These are phyloP conservation scores for Picea sitchensis DNA, from an alignment of 75 land plant genomes.

Conservation along the genomic window DNA sequence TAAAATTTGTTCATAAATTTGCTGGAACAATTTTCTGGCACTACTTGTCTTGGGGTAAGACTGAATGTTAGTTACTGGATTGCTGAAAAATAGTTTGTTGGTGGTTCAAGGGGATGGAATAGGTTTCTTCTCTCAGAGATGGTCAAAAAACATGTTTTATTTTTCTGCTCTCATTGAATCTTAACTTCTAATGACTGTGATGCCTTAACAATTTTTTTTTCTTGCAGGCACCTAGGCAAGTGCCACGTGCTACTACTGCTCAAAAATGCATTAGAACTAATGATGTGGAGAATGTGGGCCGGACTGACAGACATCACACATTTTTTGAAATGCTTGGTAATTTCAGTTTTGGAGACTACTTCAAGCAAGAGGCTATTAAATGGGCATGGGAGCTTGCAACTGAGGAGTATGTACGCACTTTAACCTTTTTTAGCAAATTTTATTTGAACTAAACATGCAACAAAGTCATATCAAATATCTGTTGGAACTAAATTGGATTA, in stretches of 20 bases:
- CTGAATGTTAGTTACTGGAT: too few relatives aligned
- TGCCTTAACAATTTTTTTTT: background rate
- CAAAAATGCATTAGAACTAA: conserved; percentile 90
- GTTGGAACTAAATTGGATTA: background rate
- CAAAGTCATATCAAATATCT: too few relatives aligned
- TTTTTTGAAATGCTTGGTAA: conserved; percentile 99
- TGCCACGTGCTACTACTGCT: conserved; percentile 74
- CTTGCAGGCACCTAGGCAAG: conserved; percentile 58
- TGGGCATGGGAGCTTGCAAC: conserved; percentile 99
- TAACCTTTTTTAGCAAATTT: conserved; percentile 13
- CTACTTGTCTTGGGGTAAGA: too few relatives aligned
- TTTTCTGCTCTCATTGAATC: background rate
- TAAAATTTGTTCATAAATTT: background rate
- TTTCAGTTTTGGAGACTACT: conserved; percentile 96
- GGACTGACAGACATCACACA: conserved; percentile 81
- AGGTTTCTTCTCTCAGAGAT: background rate
- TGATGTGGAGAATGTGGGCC: conserved; percentile 95
- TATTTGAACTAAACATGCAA: conserved; percentile 3
- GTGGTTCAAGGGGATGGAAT: background rate
- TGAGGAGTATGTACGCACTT: conserved; percentile 61
- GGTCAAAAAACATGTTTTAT: background rate
- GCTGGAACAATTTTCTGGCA: background rate
- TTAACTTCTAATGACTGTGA: background rate
- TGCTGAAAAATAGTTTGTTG: too few relatives aligned
- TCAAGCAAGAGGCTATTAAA: conserved; percentile 78